Conservation (phyloP, 768 basidiomycete genomes). For the Imleria badia region DNA sequence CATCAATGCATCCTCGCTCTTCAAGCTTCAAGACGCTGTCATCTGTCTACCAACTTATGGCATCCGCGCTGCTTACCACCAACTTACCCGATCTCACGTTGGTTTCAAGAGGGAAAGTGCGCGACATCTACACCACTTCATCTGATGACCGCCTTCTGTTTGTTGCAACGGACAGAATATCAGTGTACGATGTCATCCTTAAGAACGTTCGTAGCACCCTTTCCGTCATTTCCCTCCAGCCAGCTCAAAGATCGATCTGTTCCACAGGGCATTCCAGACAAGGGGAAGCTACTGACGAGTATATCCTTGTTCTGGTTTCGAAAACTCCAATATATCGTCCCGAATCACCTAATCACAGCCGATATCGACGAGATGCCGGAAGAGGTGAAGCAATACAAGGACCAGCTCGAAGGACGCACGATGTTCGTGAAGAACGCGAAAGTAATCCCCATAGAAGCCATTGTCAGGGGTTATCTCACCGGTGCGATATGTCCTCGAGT, state of each 20-base stretch:
- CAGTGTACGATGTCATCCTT: slow-evolving; percentile 94
- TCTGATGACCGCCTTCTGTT: slow-evolving; percentile 78
- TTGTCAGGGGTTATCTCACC: slow-evolving; percentile 95
- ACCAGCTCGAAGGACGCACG: slow-evolving; percentile 76
- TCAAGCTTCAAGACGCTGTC: background rate
- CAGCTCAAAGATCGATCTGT: background rate
- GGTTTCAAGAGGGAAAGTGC: slow-evolving; percentile 90
- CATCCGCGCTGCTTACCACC: slow-evolving; percentile 48
- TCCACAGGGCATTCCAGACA: slow-evolving; percentile 86
- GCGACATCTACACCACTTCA: slow-evolving; percentile 86
- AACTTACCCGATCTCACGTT: slow-evolving; percentile 63
- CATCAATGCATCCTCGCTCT: slow-evolving; percentile 1
- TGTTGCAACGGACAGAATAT: slow-evolving; percentile 94
- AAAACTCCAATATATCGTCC: slow-evolving; percentile 73
- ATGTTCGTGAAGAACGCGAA: slow-evolving; percentile 92
- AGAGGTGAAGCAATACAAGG: slow-evolving; percentile 69
- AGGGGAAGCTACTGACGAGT: slow-evolving; percentile 85
- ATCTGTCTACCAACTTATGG: slow-evolving; percentile 18
- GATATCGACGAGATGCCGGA: slow-evolving; percentile 79
- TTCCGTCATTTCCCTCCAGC: background rate
- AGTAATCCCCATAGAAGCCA: slow-evolving; percentile 90
- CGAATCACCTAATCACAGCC: slow-evolving; percentile 86
- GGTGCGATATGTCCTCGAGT: slow-evolving; percentile 46
- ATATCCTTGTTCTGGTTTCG: slow-evolving; percentile 97
- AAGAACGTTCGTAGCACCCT: slow-evolving; percentile 66